A percentile compares a stretch with the other conserved stretches of the same genome.
phyloP scores from a whole-genome alignment of 2,329 filamentous ascomycete species.

The Chaetomium olivaceum region DNA sequence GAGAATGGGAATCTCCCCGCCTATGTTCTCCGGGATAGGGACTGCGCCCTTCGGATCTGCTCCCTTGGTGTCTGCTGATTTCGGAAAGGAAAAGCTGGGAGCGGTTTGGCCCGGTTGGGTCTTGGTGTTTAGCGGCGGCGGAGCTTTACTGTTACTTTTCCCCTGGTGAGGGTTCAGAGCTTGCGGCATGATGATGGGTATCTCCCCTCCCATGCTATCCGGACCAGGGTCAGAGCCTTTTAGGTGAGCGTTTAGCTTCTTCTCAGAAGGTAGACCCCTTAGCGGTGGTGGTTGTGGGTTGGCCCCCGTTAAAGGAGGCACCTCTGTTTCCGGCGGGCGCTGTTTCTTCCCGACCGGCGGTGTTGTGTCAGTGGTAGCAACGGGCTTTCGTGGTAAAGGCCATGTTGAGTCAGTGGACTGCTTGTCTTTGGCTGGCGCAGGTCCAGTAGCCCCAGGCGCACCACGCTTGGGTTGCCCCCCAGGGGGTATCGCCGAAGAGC shows the following conservation, averaged over 20 bases:
- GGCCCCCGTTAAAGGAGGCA: background rate
- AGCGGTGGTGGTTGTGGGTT: slow-evolving; percentile 1
- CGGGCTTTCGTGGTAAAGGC: slow-evolving; percentile 19
- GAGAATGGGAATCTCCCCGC: slow-evolving; percentile 6
- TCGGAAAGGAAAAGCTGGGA: slow-evolving; percentile 17
- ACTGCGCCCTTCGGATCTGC: background rate
- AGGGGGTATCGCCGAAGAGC: slow-evolving; percentile 3
- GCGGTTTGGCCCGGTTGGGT: background rate
- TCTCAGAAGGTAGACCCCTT: slow-evolving; percentile 4
- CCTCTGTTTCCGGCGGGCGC: background rate
- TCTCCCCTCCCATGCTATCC: slow-evolving; percentile 3
- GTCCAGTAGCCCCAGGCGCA: background rate
- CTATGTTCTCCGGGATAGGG: background rate
- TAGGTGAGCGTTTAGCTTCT: background rate
- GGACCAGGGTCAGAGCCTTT: background rate
- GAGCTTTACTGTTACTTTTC: background rate
- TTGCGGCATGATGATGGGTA: background rate
- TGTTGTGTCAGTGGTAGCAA: background rate
- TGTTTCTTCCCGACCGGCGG: background rate
- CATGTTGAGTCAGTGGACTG: slow-evolving; percentile 1
- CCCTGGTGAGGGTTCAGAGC: background rate
- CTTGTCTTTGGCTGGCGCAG: background rate
- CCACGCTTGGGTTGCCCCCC: background rate
- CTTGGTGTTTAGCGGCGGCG: background rate
- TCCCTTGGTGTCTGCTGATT: background rate